Evolutionary conservation across 805 yeast species (phyloP), one percentile per base, ranked within the genome.

Genomic region (Pichia pseudocactophila): DNA sequence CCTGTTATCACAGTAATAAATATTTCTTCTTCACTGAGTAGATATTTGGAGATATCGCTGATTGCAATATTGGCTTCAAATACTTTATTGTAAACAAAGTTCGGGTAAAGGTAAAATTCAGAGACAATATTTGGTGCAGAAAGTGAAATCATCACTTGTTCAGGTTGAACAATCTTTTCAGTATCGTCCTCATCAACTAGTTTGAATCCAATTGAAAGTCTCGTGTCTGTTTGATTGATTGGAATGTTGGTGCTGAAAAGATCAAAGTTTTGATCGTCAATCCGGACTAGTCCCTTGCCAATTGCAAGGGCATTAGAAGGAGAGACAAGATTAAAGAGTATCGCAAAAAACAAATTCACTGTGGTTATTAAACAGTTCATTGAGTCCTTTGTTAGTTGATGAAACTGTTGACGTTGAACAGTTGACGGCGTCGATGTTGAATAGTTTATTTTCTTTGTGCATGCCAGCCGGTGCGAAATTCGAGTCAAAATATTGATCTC

Each of bases 1-100:
- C 65, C 66, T 20, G 51, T 47, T 13, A 62, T 41, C 7, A 62
- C 39, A 26, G 46, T 49, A 17, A 62, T 45, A 5, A 42, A 43
- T 17, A 62, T 51, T 9, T 35, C 3, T 4, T 54, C 53, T 25
- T 42, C 40, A 8, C 30, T 18, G 32, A 53, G 50, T 30, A 61
- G 43, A 32, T 38, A 53, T 10, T 48, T 47, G 4, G 64, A 57
- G 12, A 62, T 43, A 18, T 52, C 48, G 1, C 46, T 32, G 13
- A 54, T 39, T 15, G 57, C 51, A 11, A 49, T 27, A 12, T 35
- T 40, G 2, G 30, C 19, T 26, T 45, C 49, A 36, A 39, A 53
- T 6, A 42, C 38, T 32, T 41, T 39, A 17, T 33, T 34, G 16
- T 42, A 34, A 18, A 41, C 13, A 17, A 48, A 30, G 7, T 20